These are phyloP conservation scores for Sicyos edulis DNA, from an alignment of 306 rosid genomes.

Conservation along the genomic window DNA sequence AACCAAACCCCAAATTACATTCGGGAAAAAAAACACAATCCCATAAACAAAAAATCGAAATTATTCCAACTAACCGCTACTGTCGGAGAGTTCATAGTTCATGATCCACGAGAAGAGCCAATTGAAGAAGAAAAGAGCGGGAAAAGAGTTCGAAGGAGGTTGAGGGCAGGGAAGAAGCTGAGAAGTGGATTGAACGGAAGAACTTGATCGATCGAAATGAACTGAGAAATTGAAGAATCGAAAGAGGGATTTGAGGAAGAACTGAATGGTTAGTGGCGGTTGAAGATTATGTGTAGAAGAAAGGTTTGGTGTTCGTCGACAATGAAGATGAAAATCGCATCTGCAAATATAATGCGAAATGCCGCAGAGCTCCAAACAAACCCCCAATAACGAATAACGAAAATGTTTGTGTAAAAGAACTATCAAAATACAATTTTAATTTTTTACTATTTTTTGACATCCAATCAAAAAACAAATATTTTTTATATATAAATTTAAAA, in stretches of 20 bases:
- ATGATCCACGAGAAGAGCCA: slow-evolving; percentile 8
- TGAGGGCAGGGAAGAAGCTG: background rate
- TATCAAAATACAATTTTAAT: background rate
- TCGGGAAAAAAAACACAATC: background rate
- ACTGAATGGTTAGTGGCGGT: background rate
- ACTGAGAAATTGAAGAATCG: background rate
- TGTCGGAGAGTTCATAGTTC: slow-evolving; percentile 23
- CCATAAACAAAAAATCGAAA: background rate
- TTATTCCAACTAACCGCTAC: slow-evolving; percentile 17
- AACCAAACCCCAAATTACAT: background rate
- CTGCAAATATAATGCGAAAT: background rate
- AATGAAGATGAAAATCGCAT: slow-evolving; percentile 11
- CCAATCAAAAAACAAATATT: too few species aligned
- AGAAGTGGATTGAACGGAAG: slow-evolving; percentile 1
- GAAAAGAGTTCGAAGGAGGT: background rate
- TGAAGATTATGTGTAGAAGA: slow-evolving; percentile 4
- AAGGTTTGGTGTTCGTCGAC: background rate
- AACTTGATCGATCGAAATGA: background rate
- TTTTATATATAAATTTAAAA: too few species aligned
- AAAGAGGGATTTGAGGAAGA: background rate
- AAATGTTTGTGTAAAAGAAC: background rate
- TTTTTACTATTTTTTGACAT: background rate
- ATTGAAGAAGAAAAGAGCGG: background rate
- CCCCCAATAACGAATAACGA: background rate
- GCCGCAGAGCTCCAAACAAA: background rate